Evolutionary conservation across 2,329 filamentous ascomycete species (phyloP).

Genomic region (Exophiala sp.): DNA sequence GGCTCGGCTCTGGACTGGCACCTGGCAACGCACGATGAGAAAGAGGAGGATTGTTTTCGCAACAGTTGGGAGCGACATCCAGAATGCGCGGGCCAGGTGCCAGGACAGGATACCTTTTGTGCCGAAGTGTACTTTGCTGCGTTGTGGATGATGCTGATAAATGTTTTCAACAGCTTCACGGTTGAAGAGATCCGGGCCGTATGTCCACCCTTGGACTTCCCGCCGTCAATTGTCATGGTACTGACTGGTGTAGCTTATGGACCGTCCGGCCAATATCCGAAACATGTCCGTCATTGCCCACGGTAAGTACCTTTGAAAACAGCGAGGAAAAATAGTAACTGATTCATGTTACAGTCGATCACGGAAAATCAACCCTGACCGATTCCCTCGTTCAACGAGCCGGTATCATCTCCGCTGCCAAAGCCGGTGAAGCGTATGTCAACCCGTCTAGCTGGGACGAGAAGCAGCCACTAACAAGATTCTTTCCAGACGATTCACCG

Average conservation of each 20-base stretch:
- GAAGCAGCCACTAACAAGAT: not conserved
- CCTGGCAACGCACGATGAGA: not conserved
- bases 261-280: slow-evolving; percentile 57
- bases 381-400: slow-evolving; percentile 98
- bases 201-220: slow-evolving; percentile 2
- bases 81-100: not conserved
- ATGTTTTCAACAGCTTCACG: slow-evolving; percentile 70
- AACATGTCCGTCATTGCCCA: slow-evolving; percentile 99
- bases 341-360: slow-evolving; percentile 61
- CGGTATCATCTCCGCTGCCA: slow-evolving; percentile 97
- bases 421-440: slow-evolving; percentile 72
- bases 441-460: no score
- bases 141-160: slow-evolving; percentile 31
- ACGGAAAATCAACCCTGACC: slow-evolving; percentile 99
- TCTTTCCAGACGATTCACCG: slow-evolving; percentile 65
- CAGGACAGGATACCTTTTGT: not conserved
- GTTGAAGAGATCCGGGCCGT: slow-evolving; percentile 68
- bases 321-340: not conserved
- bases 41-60: not conserved
- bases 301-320: slow-evolving; percentile 46
- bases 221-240: slow-evolving; percentile 37
- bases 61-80: not conserved
- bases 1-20: slow-evolving; percentile 16
- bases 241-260: slow-evolving; percentile 38
- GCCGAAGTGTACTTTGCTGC: no score